Conservation (phyloP, 1,139 yeast genomes). For the Starmera stellimalicola region DNA sequence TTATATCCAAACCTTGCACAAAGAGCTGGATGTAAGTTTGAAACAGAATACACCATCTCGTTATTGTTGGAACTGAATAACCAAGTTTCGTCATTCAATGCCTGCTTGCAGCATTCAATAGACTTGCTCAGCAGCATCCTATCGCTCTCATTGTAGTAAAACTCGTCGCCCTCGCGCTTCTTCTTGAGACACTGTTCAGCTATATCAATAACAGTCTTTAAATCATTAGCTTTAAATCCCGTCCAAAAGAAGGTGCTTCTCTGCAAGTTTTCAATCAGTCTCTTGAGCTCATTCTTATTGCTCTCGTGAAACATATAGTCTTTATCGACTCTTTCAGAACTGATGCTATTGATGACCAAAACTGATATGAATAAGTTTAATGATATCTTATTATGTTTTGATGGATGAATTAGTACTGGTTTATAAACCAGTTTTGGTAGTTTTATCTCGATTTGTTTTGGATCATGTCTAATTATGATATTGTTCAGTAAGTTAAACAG, state of each 20-base stretch:
- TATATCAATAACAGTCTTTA: conserved; percentile 40
- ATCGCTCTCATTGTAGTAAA: conserved; percentile 31
- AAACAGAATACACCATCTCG: conserved; percentile 51
- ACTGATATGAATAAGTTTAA: conserved; percentile 57
- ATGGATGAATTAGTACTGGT: conserved; percentile 49
- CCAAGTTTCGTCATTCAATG: conserved; percentile 46
- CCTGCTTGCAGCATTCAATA: conserved; percentile 34
- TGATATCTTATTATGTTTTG: conserved; percentile 50
- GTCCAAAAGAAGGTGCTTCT: conserved; percentile 70
- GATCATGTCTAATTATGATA: conserved; percentile 46
- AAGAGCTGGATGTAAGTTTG: conserved; percentile 40
- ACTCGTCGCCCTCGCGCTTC: conserved; percentile 23
- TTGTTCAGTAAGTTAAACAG: conserved; percentile 36
- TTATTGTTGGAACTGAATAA: conserved; percentile 45
- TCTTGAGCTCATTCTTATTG: conserved; percentile 42
- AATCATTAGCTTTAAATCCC: conserved; percentile 51
- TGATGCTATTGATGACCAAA: conserved; percentile 62
- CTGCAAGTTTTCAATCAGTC: conserved; percentile 51
- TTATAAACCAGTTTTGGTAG: conserved; percentile 53
- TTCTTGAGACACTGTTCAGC: conserved; percentile 37
- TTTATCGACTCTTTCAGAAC: conserved; percentile 55
- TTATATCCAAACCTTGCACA: background rate
- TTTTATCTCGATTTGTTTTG: conserved; percentile 43
- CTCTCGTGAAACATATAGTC: conserved; percentile 65
- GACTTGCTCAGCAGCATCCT: conserved; percentile 30